Evolutionary conservation across 2,329 filamentous ascomycete genomes (phyloP).

Genomic region (Fusarium subglutinans): DNA sequence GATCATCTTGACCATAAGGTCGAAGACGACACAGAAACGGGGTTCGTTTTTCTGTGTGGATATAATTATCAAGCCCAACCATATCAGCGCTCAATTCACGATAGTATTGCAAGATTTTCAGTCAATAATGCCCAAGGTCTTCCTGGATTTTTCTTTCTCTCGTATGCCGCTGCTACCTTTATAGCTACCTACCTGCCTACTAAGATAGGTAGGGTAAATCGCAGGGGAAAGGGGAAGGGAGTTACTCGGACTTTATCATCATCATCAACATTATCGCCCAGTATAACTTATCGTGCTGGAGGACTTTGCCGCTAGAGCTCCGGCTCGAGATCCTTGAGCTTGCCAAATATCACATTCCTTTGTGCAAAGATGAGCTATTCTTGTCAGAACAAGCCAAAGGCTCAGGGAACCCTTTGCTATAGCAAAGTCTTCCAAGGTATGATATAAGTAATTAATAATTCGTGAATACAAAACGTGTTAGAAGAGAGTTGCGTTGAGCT

Average conservation of each 20-base stretch:
- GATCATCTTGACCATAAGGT: neutral
- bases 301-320: neutral
- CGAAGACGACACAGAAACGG: neutral
- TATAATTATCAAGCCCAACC: neutral
- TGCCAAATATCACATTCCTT: neutral
- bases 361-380: neutral
- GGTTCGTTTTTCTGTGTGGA: neutral
- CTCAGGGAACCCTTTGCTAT: neutral
- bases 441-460: neutral
- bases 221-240: neutral
- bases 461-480: too few relatives aligned
- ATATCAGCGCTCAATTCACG: neutral
- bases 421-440: neutral
- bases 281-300: neutral
- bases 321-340: neutral
- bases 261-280: neutral
- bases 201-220: neutral
- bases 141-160: neutral
- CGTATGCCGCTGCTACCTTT: neutral
- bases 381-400: neutral
- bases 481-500: neutral
- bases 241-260: neutral
- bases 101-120: neutral
- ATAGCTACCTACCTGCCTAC: neutral
- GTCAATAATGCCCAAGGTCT: neutral